phyloP scores from a whole-genome alignment of 1,139 yeast genomes.

The Debaryomyces psychrophilus region DNA sequence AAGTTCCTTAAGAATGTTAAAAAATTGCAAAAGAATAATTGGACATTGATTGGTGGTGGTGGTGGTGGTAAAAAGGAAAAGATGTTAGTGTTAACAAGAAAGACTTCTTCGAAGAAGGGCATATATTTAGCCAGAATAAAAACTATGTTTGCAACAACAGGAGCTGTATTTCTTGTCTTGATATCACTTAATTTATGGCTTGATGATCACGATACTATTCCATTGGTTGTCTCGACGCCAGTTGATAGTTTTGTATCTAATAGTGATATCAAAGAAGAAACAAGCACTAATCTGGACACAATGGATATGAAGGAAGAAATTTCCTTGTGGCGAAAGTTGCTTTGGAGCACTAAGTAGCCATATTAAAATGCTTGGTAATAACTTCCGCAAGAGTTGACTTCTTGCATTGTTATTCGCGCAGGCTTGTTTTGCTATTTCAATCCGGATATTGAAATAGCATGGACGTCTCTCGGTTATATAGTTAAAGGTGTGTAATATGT shows the following conservation, averaged over 20 bases:
- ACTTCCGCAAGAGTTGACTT: not conserved
- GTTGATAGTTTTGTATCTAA: not conserved
- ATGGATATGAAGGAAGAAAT: not conserved
- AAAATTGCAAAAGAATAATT: constrained; percentile 32
- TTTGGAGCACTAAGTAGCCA: constrained; percentile 7
- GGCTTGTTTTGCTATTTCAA: not conserved
- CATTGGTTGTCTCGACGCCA: not conserved
- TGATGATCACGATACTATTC: constrained; percentile 17
- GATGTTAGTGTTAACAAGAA: constrained; percentile 29
- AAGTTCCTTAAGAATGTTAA: constrained; percentile 30
- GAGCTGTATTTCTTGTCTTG: constrained; percentile 34
- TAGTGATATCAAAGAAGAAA: not conserved
- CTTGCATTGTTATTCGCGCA: not conserved
- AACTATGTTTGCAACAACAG: constrained; percentile 37
- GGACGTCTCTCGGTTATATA: not conserved
- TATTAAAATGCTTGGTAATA: not conserved
- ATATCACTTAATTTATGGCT: constrained; percentile 32
- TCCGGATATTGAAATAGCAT: not conserved
- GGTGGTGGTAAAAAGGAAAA: constrained; percentile 16
- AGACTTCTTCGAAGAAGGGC: constrained; percentile 9
- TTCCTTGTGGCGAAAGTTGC: constrained; percentile 6
- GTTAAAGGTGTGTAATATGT: not conserved
- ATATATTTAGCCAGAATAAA: constrained; percentile 23
- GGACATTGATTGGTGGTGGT: constrained; percentile 42
- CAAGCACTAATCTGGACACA: not conserved